Conservation (phyloP, 495 filamentous ascomycete genomes). For the Penicillium angulare region DNA sequence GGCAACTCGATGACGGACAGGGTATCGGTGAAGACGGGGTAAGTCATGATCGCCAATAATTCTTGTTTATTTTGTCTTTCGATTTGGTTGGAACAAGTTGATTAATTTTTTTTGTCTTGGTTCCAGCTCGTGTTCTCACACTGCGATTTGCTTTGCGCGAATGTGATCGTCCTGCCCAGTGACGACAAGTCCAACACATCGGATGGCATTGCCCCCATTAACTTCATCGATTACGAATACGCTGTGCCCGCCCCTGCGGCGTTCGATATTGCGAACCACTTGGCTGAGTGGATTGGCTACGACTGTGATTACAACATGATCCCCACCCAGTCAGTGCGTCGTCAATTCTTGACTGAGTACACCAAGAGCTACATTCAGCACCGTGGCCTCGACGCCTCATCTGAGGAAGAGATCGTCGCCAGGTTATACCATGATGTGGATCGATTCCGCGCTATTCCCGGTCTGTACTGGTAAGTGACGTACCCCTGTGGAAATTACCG, state of each 20-base stretch:
- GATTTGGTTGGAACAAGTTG: neutral
- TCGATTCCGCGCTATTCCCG: conserved; percentile 82
- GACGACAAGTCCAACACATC: conserved; percentile 20
- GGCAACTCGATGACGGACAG: conserved; percentile 67
- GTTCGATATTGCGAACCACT: conserved; percentile 99
- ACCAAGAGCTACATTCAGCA: conserved; percentile 51
- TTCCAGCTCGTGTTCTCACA: conserved; percentile 86
- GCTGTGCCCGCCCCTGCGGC: conserved; percentile 90
- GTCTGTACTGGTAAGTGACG: conserved; percentile 66
- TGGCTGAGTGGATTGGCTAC: conserved; percentile 97
- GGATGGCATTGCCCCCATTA: conserved; percentile 53
- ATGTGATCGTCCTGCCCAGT: conserved; percentile 81
- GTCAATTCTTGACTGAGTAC: conserved; percentile 83
- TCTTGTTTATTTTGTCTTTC: neutral
- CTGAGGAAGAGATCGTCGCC: conserved; percentile 60
- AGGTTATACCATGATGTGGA: conserved; percentile 78
- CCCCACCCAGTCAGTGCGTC: conserved; percentile 73
- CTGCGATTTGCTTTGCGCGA: conserved; percentile 91
- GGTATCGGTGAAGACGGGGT: conserved; percentile 73
- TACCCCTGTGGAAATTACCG: neutral
- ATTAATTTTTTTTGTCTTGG: conserved; percentile 12
- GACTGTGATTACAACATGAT: conserved; percentile 87
- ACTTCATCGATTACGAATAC: conserved; percentile 98
- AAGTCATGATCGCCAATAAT: conserved; percentile 32
- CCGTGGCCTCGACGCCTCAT: conserved; percentile 38